Conservation (phyloP, 1,284 basidiomycete genomes). For the Melampsora americana region DNA sequence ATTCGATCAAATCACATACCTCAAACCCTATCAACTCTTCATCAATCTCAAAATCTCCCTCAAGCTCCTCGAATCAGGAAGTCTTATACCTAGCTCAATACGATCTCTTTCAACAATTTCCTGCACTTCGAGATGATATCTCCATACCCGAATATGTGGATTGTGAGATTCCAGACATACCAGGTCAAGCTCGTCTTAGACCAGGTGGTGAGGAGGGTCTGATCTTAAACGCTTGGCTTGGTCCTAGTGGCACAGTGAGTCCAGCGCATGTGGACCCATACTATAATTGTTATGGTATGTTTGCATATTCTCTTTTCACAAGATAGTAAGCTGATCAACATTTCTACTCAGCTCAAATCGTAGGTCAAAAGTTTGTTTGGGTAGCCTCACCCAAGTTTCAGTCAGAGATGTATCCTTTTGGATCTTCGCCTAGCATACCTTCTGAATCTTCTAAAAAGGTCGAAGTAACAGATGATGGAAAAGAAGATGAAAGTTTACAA, state of each 20-base stretch:
- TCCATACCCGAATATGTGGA: slow-evolving; percentile 82
- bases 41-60: not conserved
- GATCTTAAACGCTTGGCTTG: slow-evolving; percentile 83
- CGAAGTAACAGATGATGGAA: not conserved
- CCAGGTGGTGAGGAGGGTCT: slow-evolving; percentile 68
- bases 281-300: slow-evolving; percentile 74
- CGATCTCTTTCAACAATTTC: slow-evolving; percentile 78
- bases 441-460: not conserved
- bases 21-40: not conserved
- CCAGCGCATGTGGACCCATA: slow-evolving; percentile 96
- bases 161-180: slow-evolving; percentile 62
- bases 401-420: slow-evolving; percentile 39
- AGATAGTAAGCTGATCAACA: not conserved
- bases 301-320: not conserved
- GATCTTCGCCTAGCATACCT: not conserved
- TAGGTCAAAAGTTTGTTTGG: slow-evolving; percentile 32
- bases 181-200: slow-evolving; percentile 57
- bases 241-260: slow-evolving; percentile 69
- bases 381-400: slow-evolving; percentile 14
- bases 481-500: slow-evolving; percentile 15
- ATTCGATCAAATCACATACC: slow-evolving; percentile 47
- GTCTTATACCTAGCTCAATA: slow-evolving; percentile 87
- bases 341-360: slow-evolving; percentile 26
- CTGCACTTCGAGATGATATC: slow-evolving; percentile 70
- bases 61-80: slow-evolving; percentile 47